Evolutionary conservation across 495 filamentous ascomycete species (phyloP).

Genomic region (Podospora pseudocomata): DNA sequence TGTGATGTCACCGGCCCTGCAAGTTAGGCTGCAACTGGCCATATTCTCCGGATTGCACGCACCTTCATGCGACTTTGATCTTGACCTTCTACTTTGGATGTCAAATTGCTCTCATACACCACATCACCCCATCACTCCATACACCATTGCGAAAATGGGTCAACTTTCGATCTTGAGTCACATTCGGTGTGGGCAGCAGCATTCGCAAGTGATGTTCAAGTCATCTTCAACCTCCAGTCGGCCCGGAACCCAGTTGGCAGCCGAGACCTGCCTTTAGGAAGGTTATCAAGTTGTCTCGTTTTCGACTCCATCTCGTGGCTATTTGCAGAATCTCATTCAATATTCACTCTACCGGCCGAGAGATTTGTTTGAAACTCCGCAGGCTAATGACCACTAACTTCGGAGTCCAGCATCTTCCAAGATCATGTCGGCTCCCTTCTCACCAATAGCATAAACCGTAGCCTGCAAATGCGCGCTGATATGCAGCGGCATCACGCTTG

Average conservation of each 20-base stretch:
- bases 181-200: neutral
- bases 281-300: neutral
- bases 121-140: no score
- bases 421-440: constrained; percentile 52
- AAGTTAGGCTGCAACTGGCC: neutral
- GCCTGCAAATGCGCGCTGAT: constrained; percentile 47
- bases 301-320: neutral
- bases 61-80: neutral
- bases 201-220: neutral
- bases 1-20: neutral
- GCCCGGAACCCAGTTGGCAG: neutral
- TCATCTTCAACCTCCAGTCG: neutral
- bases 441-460: constrained; percentile 54
- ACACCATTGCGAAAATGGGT: neutral
- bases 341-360: neutral
- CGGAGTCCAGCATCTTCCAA: constrained; percentile 24
- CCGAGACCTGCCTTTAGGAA: neutral
- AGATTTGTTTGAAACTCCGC: neutral
- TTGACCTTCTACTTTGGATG: neutral
- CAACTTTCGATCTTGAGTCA: neutral
- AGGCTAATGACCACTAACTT: neutral
- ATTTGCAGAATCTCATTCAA: neutral
- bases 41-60: neutral
- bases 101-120: neutral
- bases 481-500: constrained; percentile 50